A percentile compares a stretch with the other conserved stretches of the same genome.
Conservation (phyloP, 2,329 filamentous ascomycete species). For the Arachnomyces sp. region DNA sequence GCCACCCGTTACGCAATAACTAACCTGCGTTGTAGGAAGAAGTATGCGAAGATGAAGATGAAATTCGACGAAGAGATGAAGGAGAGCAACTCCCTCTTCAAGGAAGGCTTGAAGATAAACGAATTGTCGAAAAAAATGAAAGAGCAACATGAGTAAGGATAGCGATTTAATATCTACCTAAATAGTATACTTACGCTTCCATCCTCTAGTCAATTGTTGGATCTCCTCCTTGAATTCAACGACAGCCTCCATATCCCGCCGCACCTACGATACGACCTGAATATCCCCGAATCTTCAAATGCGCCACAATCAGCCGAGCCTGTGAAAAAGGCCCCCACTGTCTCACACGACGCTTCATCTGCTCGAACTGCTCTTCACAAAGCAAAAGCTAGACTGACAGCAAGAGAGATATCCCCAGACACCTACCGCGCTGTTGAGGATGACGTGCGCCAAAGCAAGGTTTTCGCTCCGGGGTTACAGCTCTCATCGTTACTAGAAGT, state of each 20-base stretch:
- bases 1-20: background rate
- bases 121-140: conserved; percentile 75
- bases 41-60: conserved; percentile 80
- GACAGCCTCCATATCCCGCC: conserved; percentile 69
- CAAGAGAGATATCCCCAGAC: conserved; percentile 27
- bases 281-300: conserved; percentile 35
- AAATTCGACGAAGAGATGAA: conserved; percentile 75
- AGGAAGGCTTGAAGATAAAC: conserved; percentile 72
- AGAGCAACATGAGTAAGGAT: conserved; percentile 80
- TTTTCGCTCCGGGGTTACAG: conserved; percentile 30
- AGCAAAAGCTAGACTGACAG: conserved; percentile 30
- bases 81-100: conserved; percentile 57
- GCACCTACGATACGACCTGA: conserved; percentile 67
- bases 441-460: conserved; percentile 29
- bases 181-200: conserved; percentile 7
- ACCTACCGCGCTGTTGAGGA: conserved; percentile 34
- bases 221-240: conserved; percentile 85
- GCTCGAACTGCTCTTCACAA: conserved; percentile 31
- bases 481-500: conserved; percentile 27
- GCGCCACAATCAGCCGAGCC: conserved; percentile 42
- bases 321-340: conserved; percentile 28
- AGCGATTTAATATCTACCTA: conserved; percentile 1
- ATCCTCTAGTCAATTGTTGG: conserved; percentile 67
- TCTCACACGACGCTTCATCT: conserved; percentile 22
- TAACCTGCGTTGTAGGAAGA: conserved; percentile 50